Base-by-base conservation (phyloP, 495 filamentous ascomycete species). In the Penicillium bovifimosum region DNA sequence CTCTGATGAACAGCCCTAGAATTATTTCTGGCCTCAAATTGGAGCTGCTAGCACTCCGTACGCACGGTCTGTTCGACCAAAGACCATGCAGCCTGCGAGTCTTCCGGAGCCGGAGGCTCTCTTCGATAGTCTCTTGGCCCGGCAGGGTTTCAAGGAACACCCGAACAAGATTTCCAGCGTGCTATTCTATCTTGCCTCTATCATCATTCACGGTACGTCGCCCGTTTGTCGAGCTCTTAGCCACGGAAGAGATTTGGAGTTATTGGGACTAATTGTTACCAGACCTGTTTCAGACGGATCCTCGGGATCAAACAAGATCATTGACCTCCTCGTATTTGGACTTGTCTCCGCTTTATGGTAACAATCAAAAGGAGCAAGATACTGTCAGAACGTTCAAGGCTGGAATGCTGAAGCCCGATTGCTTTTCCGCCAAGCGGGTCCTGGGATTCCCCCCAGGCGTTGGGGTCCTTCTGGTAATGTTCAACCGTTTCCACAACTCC, bases 361-460 rank as follows among this genome's bases (percentile, higher is more conserved):
- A 85, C 64, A 89, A 85, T 54, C 77, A 86, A 61, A 71, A 78
- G 2, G 87, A 91, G 64, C 90, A 95, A 61, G 72, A 88, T 55
- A 68, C 69, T 7, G 82, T 96, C 55, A 77, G 91, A 42, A 89
- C 88, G 0, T 87, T 90, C 67, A 81, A 85, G 61, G 84, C 90
- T 56, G 91, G 91, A 45, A 90, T 80, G 65, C 72, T 96, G 45
- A 95, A 95, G 71, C 80, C 87, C 2, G 91, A 96, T 59, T 80
- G 77, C 49, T 96, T 90, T 50, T 82, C 86, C 5, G 84, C 90
- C 60, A 88, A 85, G 64, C 78, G 91, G 14, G 63, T 92, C 8
- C 61, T 91, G 10, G 87, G 83, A n/a, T 88, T 90, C 52, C 91
- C 91, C 1, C 89, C 90, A 0, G 91, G 91, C 11, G 90, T 93